phyloP scores from a whole-genome alignment of 2,329 filamentous ascomycete species.

The Fusarium acutatum region DNA sequence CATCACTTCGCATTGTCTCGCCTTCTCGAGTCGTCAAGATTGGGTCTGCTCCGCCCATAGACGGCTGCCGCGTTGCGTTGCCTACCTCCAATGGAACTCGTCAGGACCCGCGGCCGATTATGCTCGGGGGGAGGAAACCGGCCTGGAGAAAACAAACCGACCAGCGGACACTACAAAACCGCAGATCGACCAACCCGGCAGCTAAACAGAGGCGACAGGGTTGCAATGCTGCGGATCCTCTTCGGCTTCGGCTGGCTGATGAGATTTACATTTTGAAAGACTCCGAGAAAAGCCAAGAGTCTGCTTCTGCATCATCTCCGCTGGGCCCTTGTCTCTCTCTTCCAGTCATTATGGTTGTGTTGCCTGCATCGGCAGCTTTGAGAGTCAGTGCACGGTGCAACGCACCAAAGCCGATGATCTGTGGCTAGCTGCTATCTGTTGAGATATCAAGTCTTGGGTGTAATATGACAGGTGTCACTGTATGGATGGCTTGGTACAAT shows the following conservation, averaged over 20 bases:
- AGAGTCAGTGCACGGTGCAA: conserved; percentile 40
- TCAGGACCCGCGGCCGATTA: conserved; percentile 30
- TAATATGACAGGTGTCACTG: conserved; percentile 29
- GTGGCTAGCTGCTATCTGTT: conserved; percentile 21
- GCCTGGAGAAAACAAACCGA: conserved; percentile 25
- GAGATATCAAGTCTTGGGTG: conserved; percentile 11
- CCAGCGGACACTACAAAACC: conserved; percentile 34
- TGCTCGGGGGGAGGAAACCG: conserved; percentile 21
- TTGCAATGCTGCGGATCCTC: conserved; percentile 35
- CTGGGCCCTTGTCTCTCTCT: conserved; percentile 34
- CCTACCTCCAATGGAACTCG: conserved; percentile 32
- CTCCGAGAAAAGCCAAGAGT: conserved; percentile 15
- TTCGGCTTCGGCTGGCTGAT: conserved; percentile 28
- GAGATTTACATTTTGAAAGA: conserved; percentile 36
- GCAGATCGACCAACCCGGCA: conserved; percentile 41
- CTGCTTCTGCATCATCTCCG: conserved; percentile 37
- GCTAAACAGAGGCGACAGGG: conserved; percentile 32
- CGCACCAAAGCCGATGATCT: conserved; percentile 33
- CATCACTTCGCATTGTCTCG: conserved; percentile 40
- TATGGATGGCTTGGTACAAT: conserved; percentile 12
- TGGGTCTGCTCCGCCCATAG: conserved; percentile 36
- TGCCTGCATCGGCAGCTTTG: conserved; percentile 38
- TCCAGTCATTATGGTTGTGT: conserved; percentile 23
- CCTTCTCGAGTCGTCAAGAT: conserved; percentile 31
- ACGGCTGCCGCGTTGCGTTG: conserved; percentile 35